These are phyloP conservation scores for Takashimella tepidaria DNA, from an alignment of 1,284 basidiomycete genomes.

Conservation along the genomic window DNA sequence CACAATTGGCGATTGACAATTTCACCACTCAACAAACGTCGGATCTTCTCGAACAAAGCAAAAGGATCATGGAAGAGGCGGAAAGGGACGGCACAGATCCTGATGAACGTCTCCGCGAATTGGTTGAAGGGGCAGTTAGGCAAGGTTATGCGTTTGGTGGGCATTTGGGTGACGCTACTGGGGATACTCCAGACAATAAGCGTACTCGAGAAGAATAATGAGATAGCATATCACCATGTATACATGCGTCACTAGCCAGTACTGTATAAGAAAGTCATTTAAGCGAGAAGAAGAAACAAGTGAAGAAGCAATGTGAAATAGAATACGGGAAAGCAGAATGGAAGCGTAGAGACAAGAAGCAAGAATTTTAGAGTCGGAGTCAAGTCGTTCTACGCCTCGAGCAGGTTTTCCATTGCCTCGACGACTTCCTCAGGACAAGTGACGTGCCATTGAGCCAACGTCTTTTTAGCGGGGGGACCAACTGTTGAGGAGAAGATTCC, in stretches of 20 bases:
- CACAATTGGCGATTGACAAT: slow-evolving; percentile 63
- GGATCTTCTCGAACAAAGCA: slow-evolving; percentile 60
- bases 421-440: slow-evolving; percentile 53
- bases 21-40: slow-evolving; percentile 66
- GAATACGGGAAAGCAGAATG: neutral
- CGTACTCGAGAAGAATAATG: slow-evolving; percentile 9
- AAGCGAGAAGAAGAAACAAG: neutral
- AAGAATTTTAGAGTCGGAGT: no score
- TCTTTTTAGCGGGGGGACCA: slow-evolving; percentile 77
- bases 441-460: slow-evolving; percentile 82
- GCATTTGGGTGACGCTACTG: slow-evolving; percentile 3
- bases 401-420: slow-evolving; percentile 37
- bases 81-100: slow-evolving; percentile 40
- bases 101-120: slow-evolving; percentile 37
- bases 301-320: neutral
- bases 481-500: slow-evolving; percentile 84
- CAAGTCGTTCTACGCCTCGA: slow-evolving; percentile 17
- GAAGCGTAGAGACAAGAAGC: neutral
- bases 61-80: slow-evolving; percentile 51
- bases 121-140: slow-evolving; percentile 40
- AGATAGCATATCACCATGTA: slow-evolving; percentile 1
- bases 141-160: slow-evolving; percentile 34
- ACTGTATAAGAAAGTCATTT: neutral
- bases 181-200: slow-evolving; percentile 11
- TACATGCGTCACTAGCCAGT: slow-evolving; percentile 5